A percentile compares a stretch with the other conserved stretches of the same genome.
Conservation (phyloP, 306 rosid genomes). For the Ormosia semicastrata region DNA sequence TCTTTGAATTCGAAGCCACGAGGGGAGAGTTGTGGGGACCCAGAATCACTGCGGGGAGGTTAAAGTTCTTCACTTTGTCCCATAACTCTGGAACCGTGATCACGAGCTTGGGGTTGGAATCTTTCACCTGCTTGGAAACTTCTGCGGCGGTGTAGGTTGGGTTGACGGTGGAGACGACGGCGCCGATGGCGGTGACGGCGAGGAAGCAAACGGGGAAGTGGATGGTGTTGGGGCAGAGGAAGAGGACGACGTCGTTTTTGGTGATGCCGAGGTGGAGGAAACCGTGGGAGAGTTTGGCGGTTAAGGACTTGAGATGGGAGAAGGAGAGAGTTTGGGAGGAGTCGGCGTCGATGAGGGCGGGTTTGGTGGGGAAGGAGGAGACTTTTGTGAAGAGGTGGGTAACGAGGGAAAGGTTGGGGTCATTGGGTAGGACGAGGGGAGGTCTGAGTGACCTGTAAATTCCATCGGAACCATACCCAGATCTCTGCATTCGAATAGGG, state of each 20-base stretch:
- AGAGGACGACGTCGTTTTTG: slow-evolving; percentile 80
- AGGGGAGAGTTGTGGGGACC: neutral
- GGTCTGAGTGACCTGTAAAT: slow-evolving; percentile 80
- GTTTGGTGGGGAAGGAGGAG: slow-evolving; percentile 48
- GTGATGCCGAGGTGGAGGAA: slow-evolving; percentile 49
- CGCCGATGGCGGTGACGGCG: slow-evolving; percentile 62
- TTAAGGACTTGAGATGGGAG: slow-evolving; percentile 47
- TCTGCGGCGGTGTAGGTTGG: slow-evolving; percentile 67
- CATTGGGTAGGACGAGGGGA: slow-evolving; percentile 38
- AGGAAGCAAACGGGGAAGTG: slow-evolving; percentile 59
- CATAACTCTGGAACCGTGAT: slow-evolving; percentile 61
- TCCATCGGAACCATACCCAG: slow-evolving; percentile 81
- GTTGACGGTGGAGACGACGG: slow-evolving; percentile 69
- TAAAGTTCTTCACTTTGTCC: slow-evolving; percentile 55
- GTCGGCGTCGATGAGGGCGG: slow-evolving; percentile 74
- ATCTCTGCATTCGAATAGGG: slow-evolving; percentile 60
- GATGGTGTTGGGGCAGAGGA: slow-evolving; percentile 72
- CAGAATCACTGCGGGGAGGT: slow-evolving; percentile 56
- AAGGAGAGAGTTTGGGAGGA: slow-evolving; percentile 46
- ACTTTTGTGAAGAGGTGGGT: slow-evolving; percentile 61
- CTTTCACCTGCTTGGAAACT: slow-evolving; percentile 64
- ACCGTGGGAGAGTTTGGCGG: slow-evolving; percentile 49
- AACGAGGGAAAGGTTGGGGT: slow-evolving; percentile 56
- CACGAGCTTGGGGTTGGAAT: slow-evolving; percentile 69
- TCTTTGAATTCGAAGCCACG: neutral